Percentiles rank a stretch among this genome's conserved stretches.
These are phyloP conservation scores for Raddia distichophylla DNA, from an alignment of 176 grass and related monocot genomes.

Conservation along the genomic window DNA sequence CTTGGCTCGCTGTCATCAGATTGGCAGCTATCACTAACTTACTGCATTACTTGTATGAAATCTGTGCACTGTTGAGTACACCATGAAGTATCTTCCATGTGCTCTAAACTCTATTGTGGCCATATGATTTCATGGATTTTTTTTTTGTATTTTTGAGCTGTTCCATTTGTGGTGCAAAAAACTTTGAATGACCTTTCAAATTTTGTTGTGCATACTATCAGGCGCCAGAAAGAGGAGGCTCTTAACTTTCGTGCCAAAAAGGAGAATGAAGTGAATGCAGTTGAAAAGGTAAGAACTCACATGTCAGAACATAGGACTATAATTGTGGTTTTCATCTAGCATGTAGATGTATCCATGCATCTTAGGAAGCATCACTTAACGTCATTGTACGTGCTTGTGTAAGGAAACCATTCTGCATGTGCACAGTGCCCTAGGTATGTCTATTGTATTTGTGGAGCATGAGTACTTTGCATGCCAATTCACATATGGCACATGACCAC, in stretches of 20 bases:
- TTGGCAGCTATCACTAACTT: background rate
- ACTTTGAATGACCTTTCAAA: conserved; percentile 18
- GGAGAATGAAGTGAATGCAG: conserved; percentile 66
- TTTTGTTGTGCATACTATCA: conserved; percentile 43
- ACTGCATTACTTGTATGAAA: background rate
- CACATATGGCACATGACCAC: conserved; percentile 10
- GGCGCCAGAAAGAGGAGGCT: conserved; percentile 97
- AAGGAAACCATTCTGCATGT: conserved; percentile 30
- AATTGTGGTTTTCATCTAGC: background rate
- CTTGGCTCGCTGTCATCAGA: background rate
- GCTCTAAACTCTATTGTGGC: background rate
- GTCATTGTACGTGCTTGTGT: conserved; percentile 27
- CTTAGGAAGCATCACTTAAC: background rate
- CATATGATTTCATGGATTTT: conserved; percentile 10
- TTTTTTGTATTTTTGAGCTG: conserved; percentile 8
- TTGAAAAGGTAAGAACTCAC: conserved; percentile 72
- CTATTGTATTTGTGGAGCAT: conserved; percentile 7
- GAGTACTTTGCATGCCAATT: background rate
- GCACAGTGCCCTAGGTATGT: background rate
- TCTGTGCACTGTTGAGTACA: conserved; percentile 9
- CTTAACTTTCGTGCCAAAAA: conserved; percentile 93
- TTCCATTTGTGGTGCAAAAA: conserved; percentile 5
- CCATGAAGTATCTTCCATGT: conserved; percentile 19
- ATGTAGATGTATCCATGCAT: background rate
- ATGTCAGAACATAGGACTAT: background rate